Base-by-base conservation (phyloP, 768 basidiomycete species). In the Trametes gibbosa region DNA sequence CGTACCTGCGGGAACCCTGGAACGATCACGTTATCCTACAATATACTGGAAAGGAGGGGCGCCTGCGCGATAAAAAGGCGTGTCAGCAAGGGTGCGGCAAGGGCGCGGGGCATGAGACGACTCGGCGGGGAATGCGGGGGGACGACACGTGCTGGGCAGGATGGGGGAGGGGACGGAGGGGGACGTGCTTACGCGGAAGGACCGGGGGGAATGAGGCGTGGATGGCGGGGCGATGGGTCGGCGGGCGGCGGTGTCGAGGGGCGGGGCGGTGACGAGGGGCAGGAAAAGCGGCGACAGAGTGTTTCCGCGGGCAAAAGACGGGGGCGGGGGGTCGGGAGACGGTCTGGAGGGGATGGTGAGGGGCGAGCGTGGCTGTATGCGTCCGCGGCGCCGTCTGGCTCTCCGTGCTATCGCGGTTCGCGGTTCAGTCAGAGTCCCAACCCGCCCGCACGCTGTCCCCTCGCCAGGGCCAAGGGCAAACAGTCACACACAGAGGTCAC, bases 401-500 rank as follows among this genome's bases (percentile, higher is more conserved):
- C 37, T 40, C 39, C 34, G 25, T 56, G 55, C 42, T 56, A 56
- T 56, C 55, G 55, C 55, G 42, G 45, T 47, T 21, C 54, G 47
- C 46, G 41, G 34, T 56, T n/a, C 55, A 41, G 55, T 37, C 55
- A 49, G 55, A 49, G 27, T 25, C 39, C 23, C 19, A 46, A 16
- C 37, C 46, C 37, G 19, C 37, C 46, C 37, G 19, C 47, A 13
- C 40, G 35, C 47, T 24, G 19, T 7, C 39, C 47, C 23, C 46
- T 40, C 47, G 29, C 46, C 39, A 37, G 29, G 24, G 21, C 55
- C 48, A 56, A 37, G 29, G 24, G 21, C 55, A 56, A 56, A 56
- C 55, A 56, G 29, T 41, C 55, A 34, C 55, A 56, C 27, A 56
- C 55, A 56, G 37, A 56, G 55, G 55, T 56, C 55, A 56, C 55